A percentile compares a stretch with the other conserved stretches of the same genome.
Evolutionary conservation across 441 rosid species (phyloP).

Genomic region (Adansonia gregorii): DNA sequence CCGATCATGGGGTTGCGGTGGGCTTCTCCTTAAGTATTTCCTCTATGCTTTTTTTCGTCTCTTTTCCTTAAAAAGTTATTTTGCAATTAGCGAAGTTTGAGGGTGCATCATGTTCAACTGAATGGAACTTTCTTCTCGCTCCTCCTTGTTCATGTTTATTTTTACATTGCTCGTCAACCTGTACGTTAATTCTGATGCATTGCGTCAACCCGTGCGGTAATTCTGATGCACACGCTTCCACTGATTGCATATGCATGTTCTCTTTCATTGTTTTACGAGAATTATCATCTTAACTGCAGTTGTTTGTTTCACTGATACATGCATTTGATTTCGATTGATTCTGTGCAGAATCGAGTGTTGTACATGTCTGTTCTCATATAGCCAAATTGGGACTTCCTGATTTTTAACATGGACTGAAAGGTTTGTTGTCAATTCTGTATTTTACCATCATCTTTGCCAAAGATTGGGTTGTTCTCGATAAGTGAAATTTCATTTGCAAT

Average conservation of each 20-base stretch:
- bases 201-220: not conserved
- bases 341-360: conserved; percentile 44
- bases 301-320: conserved; percentile 5
- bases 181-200: not conserved
- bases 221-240: not conserved
- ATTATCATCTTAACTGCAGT: not conserved
- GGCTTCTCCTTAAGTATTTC: not conserved
- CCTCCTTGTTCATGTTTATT: not conserved
- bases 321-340: conserved; percentile 1
- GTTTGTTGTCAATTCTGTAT: conserved; percentile 20
- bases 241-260: conserved; percentile 12
- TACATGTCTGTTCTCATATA: conserved; percentile 40
- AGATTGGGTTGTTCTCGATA: conserved; percentile 22
- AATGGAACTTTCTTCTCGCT: not conserved
- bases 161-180: not conserved
- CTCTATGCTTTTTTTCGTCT: not conserved
- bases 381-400: conserved; percentile 34
- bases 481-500: not conserved
- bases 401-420: conserved; percentile 30
- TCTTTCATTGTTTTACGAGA: not conserved
- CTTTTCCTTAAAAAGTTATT: not conserved
- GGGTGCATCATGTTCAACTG: not conserved
- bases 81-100: conserved; percentile 11
- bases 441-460: conserved; percentile 2
- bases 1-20: not conserved